These are phyloP conservation scores for Pythium rhizo-oryzae DNA, from an alignment of 352 stramenopile species.

Conservation along the genomic window DNA sequence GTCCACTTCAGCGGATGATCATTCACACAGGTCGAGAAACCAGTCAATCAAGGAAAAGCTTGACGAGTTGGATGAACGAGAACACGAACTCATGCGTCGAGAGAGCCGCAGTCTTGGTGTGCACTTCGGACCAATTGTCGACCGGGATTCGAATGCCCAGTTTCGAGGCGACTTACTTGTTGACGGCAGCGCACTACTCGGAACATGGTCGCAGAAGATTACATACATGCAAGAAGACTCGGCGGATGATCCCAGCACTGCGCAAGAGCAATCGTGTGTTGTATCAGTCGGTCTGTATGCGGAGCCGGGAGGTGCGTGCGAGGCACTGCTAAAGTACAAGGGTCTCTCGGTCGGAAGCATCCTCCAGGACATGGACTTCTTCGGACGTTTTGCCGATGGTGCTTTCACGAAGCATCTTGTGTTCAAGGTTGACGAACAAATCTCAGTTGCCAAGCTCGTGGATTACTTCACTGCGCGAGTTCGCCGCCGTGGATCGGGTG, in stretches of 20 bases:
- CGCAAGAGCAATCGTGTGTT: slow-evolving; percentile 29
- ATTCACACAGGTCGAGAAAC: background rate
- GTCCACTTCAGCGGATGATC: slow-evolving; percentile 31
- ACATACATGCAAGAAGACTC: slow-evolving; percentile 13
- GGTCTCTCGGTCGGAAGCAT: slow-evolving; percentile 78
- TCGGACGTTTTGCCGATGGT: slow-evolving; percentile 59
- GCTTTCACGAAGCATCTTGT: slow-evolving; percentile 72
- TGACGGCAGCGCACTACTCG: slow-evolving; percentile 61
- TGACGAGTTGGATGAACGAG: slow-evolving; percentile 63
- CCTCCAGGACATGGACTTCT: slow-evolving; percentile 77
- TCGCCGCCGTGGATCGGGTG: slow-evolving; percentile 30
- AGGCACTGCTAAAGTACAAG: slow-evolving; percentile 82
- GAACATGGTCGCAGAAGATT: slow-evolving; percentile 73
- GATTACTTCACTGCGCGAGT: slow-evolving; percentile 60
- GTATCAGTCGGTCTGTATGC: slow-evolving; percentile 73
- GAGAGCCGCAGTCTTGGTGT: slow-evolving; percentile 63
- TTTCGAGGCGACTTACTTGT: slow-evolving; percentile 62
- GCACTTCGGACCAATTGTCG: slow-evolving; percentile 68
- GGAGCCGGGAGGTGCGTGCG: slow-evolving; percentile 58
- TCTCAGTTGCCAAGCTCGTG: slow-evolving; percentile 41
- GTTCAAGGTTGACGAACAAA: slow-evolving; percentile 61
- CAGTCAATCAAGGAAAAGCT: slow-evolving; percentile 60
- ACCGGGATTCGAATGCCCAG: slow-evolving; percentile 61
- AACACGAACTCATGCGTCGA: slow-evolving; percentile 64
- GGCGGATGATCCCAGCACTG: background rate